phyloP scores from a whole-genome alignment of 2,329 filamentous ascomycete species.

The Calonectria honghensis region DNA sequence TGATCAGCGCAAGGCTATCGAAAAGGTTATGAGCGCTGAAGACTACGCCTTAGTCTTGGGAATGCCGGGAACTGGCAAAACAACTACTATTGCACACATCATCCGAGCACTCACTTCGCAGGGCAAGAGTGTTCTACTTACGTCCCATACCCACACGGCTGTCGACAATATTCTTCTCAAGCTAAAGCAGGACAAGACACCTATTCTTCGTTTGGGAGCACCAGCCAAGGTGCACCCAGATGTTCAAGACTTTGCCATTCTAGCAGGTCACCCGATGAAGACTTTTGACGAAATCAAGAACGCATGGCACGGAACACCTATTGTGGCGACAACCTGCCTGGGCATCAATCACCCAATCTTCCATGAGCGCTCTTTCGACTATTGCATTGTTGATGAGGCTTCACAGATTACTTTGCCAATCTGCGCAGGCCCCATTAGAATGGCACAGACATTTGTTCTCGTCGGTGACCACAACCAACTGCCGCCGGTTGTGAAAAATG shows the following conservation, averaged over 20 bases:
- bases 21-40: conserved; percentile 95
- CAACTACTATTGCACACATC: conserved; percentile 97
- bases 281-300: conserved; percentile 89
- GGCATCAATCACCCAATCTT: conserved; percentile 94
- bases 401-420: conserved; percentile 98
- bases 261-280: conserved; percentile 83
- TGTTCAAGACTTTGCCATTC: conserved; percentile 87
- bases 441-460: conserved; percentile 93
- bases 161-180: conserved; percentile 99
- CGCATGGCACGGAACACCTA: conserved; percentile 88
- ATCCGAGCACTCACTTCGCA: conserved; percentile 92
- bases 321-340: conserved; percentile 96
- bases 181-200: conserved; percentile 85
- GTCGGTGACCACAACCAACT: conserved; percentile 98
- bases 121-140: conserved; percentile 93
- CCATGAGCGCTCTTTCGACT: conserved; percentile 92
- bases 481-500: conserved; percentile 94
- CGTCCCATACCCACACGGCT: conserved; percentile 97
- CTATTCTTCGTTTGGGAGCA: conserved; percentile 89
- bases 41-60: conserved; percentile 98
- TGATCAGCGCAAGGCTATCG: conserved; percentile 89
- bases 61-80: conserved; percentile 99
- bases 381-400: conserved; percentile 98
- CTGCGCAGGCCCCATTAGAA: conserved; percentile 93
- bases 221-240: conserved; percentile 91